Percentiles rank a stretch among this genome's conserved stretches.
Conservation (phyloP, 768 basidiomycete species). For the Lentinula detonsa region DNA sequence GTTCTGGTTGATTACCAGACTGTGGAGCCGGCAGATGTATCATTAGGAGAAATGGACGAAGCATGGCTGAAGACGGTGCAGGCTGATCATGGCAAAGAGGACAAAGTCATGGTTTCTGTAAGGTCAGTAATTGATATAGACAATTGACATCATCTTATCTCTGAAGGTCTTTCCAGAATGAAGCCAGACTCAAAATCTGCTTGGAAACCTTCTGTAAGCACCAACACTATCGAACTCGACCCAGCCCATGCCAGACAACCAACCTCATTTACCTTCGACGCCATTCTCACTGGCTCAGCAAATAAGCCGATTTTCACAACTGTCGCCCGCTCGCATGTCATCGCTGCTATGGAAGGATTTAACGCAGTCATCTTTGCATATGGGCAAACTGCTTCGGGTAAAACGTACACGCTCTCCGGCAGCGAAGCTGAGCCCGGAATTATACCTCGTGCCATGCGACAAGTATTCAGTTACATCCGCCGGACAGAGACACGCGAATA, state of each 20-base stretch:
- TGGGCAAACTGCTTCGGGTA: constrained; percentile 79
- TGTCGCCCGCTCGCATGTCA: constrained; percentile 73
- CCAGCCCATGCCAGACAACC: constrained; percentile 44
- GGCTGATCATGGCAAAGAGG: constrained; percentile 60
- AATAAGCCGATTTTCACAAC: constrained; percentile 77
- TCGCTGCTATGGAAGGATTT: constrained; percentile 94
- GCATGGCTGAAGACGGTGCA: constrained; percentile 35
- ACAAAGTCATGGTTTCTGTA: constrained; percentile 84
- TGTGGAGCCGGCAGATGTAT: constrained; percentile 63
- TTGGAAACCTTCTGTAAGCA: constrained; percentile 43
- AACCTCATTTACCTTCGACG: constrained; percentile 57
- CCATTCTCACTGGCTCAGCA: constrained; percentile 70
- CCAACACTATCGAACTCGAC: constrained; percentile 56
- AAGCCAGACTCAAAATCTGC: constrained; percentile 51
- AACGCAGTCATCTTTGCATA: constrained; percentile 95
- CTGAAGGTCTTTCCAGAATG: constrained; percentile 35
- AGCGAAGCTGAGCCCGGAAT: constrained; percentile 85
- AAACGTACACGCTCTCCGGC: constrained; percentile 58
- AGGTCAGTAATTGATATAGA: constrained; percentile 26
- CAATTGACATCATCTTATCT: not conserved
- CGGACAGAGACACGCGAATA: constrained; percentile 79
- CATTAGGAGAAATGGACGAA: constrained; percentile 57
- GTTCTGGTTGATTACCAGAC: constrained; percentile 71
- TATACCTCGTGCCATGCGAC: constrained; percentile 88
- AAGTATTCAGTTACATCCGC: constrained; percentile 83